A percentile compares a stretch with the other conserved stretches of the same genome.
phyloP scores from a whole-genome alignment of 257 asterid species.

The Eustoma russellianum region DNA sequence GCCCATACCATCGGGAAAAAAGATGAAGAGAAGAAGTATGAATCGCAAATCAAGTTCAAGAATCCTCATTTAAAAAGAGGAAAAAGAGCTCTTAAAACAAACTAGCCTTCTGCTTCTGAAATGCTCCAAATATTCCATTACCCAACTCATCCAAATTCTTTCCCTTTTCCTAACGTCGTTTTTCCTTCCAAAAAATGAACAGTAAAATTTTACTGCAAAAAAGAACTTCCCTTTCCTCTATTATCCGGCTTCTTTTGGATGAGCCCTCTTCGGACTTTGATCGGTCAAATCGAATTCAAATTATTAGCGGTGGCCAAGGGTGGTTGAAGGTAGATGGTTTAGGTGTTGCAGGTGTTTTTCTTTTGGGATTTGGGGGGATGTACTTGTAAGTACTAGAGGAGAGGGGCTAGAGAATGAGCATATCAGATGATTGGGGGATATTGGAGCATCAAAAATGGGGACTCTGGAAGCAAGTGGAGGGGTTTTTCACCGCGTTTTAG shows the following conservation, averaged over 20 bases:
- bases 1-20: constrained; percentile 29
- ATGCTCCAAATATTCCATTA: constrained; percentile 24
- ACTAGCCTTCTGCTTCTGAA: constrained; percentile 1
- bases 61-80: constrained; percentile 33
- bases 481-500: too few relatives aligned
- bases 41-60: constrained; percentile 19
- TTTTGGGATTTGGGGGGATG: background rate
- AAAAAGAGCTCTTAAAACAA: constrained; percentile 9
- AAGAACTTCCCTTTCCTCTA: background rate
- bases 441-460: too few relatives aligned
- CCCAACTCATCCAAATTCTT: constrained; percentile 16
- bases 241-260: constrained; percentile 2
- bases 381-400: background rate
- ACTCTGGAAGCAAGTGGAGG: too few relatives aligned
- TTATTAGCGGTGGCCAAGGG: background rate
- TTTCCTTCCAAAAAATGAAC: background rate
- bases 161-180: background rate
- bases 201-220: background rate
- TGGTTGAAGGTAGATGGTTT: background rate
- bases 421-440: too few relatives aligned
- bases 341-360: background rate
- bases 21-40: constrained; percentile 13
- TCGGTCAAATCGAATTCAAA: background rate
- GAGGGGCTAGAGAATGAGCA: background rate
- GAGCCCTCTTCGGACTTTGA: constrained; percentile 1